Evolutionary conservation across 306 rosid species (phyloP).

Genomic region (Mimosa pudica): DNA sequence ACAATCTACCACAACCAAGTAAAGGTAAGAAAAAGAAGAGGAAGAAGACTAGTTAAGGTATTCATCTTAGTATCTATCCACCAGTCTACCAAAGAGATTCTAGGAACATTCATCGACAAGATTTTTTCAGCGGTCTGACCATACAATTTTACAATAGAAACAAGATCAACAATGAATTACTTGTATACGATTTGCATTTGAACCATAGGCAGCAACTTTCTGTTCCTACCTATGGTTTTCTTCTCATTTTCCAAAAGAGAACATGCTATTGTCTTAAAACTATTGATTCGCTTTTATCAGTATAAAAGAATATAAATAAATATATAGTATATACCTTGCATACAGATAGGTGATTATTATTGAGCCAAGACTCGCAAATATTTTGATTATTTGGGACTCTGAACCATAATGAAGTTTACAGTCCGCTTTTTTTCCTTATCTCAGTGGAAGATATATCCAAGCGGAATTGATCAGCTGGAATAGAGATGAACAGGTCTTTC

Average conservation of each 20-base stretch:
- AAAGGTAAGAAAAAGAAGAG: neutral
- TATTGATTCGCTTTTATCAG: neutral
- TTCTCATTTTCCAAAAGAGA: neutral
- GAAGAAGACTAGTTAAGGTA: neutral
- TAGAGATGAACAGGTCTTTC: constrained; percentile 73
- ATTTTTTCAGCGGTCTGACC: neutral
- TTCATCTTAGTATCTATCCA: neutral
- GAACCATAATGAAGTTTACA: constrained; percentile 34
- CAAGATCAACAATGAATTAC: neutral
- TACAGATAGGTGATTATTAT: neutral
- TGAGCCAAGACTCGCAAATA: neutral
- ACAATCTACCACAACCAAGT: neutral
- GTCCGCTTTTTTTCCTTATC: constrained; percentile 59
- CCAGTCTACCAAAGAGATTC: neutral
- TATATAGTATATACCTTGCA: neutral
- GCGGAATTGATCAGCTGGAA: constrained; percentile 74
- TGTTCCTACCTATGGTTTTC: neutral
- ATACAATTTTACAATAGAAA: neutral
- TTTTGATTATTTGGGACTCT: constrained; percentile 3
- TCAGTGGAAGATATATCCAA: constrained; percentile 90
- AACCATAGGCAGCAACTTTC: neutral
- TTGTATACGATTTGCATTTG: neutral
- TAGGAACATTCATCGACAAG: neutral
- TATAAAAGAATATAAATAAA: neutral
- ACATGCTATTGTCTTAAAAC: neutral